Percentiles rank a stretch among this genome's conserved stretches.
phyloP scores from a whole-genome alignment of 371 early-diverging fungal species.

The Circinella minor region DNA sequence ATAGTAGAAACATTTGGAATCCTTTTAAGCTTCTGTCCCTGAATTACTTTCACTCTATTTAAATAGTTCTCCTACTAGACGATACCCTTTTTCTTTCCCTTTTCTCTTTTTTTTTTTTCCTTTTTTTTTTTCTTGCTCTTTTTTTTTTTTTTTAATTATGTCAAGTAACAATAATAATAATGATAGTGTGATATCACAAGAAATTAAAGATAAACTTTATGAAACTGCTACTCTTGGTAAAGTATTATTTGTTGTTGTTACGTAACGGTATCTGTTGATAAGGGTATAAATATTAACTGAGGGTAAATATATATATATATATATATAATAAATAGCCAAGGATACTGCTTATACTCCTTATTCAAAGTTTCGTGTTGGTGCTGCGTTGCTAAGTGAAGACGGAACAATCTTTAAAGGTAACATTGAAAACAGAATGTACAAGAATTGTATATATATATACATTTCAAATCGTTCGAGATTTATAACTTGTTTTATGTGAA shows the following conservation, averaged over 20 bases:
- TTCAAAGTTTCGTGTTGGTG: constrained; percentile 85
- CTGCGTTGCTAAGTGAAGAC: constrained; percentile 68
- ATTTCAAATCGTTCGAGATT: background rate
- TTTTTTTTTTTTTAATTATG: no score
- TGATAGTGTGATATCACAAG: background rate
- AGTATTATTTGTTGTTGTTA: background rate
- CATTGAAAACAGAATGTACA: no score
- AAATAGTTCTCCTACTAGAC: no score
- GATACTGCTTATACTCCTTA: constrained; percentile 77
- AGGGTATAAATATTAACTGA: background rate
- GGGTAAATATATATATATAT: no score
- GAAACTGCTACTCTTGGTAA: constrained; percentile 17
- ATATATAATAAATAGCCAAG: constrained; percentile 45
- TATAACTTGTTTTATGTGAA: no score
- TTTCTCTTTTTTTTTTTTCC: constrained; percentile 20
- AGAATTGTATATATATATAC: no score
- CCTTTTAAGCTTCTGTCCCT: no score
- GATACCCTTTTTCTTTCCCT: constrained; percentile 14
- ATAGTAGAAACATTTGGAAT: no score
- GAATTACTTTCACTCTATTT: no score
- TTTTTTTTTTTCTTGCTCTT: no score
- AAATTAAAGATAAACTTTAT: constrained; percentile 16
- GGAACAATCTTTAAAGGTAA: constrained; percentile 69
- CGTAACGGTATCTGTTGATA: background rate
- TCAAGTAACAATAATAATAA: background rate